Evolutionary conservation across 2,329 filamentous ascomycete genomes (phyloP).

Genomic region (Erysiphe pisi): DNA sequence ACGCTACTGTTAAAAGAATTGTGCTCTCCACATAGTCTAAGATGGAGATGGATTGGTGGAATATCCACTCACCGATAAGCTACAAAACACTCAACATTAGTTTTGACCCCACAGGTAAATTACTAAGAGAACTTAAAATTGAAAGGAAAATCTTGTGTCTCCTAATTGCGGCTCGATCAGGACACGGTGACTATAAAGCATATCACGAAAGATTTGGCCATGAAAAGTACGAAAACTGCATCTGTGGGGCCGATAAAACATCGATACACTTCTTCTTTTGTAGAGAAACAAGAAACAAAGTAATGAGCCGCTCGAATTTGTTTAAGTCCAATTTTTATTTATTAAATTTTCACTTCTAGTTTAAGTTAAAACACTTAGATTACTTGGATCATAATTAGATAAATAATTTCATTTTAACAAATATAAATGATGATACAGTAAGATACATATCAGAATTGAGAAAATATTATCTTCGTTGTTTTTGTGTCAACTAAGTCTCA

Average conservation of each 20-base stretch:
- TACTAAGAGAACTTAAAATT: not conserved
- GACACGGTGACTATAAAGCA: slow-evolving; percentile 14
- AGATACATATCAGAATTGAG: too few species aligned
- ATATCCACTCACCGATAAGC: not conserved
- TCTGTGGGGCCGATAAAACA: not conserved
- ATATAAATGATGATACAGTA: too few species aligned
- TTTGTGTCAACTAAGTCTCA: too few species aligned
- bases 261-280: not conserved
- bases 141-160: not conserved
- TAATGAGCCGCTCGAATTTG: too few species aligned
- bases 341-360: too few species aligned
- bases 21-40: not conserved
- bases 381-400: too few species aligned
- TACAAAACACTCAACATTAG: slow-evolving; percentile 14
- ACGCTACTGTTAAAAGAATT: not conserved
- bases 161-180: not conserved
- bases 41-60: not conserved
- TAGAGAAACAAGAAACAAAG: not conserved
- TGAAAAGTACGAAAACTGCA: not conserved
- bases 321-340: too few species aligned
- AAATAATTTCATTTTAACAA: too few species aligned
- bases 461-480: too few species aligned
- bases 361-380: too few species aligned
- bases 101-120: not conserved
- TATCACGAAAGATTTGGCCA: not conserved